phyloP scores from a whole-genome alignment of 139 green algal genomes.

The Coccomyxa sp. region DNA sequence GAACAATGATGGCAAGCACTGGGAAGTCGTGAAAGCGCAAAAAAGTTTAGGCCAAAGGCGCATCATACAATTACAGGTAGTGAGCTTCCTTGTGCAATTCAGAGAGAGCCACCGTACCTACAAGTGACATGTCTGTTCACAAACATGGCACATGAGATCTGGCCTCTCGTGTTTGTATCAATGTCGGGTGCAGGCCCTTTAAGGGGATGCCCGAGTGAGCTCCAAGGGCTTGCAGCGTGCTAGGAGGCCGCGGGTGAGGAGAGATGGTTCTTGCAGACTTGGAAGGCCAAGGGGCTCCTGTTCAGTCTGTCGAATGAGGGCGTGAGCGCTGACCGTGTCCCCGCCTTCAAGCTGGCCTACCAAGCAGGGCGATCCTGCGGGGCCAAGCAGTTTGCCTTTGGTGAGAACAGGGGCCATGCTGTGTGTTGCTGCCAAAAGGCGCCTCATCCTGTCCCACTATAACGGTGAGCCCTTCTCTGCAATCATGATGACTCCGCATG shows the following conservation, averaged over 20 bases:
- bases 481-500: too few species aligned
- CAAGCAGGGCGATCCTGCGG: constrained; percentile 16
- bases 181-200: too few species aligned
- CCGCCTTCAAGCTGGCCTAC: constrained; percentile 18
- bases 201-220: too few species aligned
- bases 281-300: background rate
- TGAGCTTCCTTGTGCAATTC: too few species aligned
- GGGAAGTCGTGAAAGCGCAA: constrained; percentile 22
- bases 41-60: constrained; percentile 9
- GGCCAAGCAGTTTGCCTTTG: background rate
- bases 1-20: background rate
- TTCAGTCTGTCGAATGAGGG: constrained; percentile 22
- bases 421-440: constrained; percentile 30
- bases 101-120: too few species aligned
- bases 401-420: constrained; percentile 14
- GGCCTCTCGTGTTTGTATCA: too few species aligned
- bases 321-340: constrained; percentile 16
- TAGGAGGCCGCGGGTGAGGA: too few species aligned
- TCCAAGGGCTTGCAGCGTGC: too few species aligned
- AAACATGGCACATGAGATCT: too few species aligned
- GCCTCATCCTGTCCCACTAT: constrained; percentile 33
- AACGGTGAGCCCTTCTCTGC: too few species aligned
- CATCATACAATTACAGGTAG: constrained; percentile 13
- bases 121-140: too few species aligned
- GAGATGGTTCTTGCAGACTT: background rate